Percentiles rank a stretch among this genome's conserved stretches.
These are phyloP conservation scores for Lentinula aciculospora DNA, from an alignment of 768 basidiomycete genomes.

Conservation along the genomic window DNA sequence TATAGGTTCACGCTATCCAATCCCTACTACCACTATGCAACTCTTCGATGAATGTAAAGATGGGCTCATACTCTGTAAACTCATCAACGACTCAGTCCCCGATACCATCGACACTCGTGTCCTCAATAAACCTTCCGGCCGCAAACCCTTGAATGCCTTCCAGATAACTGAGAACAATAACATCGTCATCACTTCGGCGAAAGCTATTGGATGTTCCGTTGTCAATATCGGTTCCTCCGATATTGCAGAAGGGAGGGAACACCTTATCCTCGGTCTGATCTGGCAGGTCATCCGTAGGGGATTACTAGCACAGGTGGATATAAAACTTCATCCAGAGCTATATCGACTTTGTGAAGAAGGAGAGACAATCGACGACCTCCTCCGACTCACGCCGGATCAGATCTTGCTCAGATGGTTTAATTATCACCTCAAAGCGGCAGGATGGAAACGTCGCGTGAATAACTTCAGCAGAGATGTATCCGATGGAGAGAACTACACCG, in stretches of 20 bases:
- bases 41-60: constrained; percentile 96
- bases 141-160: constrained; percentile 92
- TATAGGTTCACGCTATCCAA: constrained; percentile 76
- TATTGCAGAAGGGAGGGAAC: constrained; percentile 88
- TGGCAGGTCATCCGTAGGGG: constrained; percentile 98
- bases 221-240: constrained; percentile 97
- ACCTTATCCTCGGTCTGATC: constrained; percentile 94
- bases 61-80: constrained; percentile 94
- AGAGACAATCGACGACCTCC: constrained; percentile 94
- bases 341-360: constrained; percentile 95
- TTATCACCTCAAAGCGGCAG: constrained; percentile 94
- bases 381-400: constrained; percentile 93
- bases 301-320: constrained; percentile 90
- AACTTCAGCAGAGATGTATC: constrained; percentile 98
- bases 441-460: constrained; percentile 87
- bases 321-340: constrained; percentile 96
- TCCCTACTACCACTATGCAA: constrained; percentile 96
- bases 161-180: constrained; percentile 99
- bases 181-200: constrained; percentile 96
- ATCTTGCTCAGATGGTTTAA: constrained; percentile 99
- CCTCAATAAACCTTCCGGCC: constrained; percentile 77
- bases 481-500: constrained; percentile 96
- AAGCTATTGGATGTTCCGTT: constrained; percentile 96
- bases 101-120: constrained; percentile 99
- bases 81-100: constrained; percentile 98